These are phyloP conservation scores for Curvularia hawaiiensis DNA, from an alignment of 2,329 filamentous ascomycete species.

Conservation along the genomic window DNA sequence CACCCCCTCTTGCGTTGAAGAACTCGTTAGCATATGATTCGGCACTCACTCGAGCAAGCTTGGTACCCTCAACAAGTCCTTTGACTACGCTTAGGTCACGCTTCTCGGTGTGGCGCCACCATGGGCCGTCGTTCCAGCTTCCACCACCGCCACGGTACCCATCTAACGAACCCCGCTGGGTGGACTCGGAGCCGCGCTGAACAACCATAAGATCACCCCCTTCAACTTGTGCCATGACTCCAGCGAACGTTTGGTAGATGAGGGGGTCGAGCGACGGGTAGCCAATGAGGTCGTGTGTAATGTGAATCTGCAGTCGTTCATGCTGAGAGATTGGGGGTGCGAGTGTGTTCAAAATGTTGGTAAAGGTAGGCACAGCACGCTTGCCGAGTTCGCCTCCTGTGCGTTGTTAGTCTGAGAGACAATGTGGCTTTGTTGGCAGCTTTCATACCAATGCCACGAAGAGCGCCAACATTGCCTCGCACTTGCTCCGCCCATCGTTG, in stretches of 20 bases:
- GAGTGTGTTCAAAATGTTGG: conserved; percentile 90
- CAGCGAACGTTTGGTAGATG: conserved; percentile 87
- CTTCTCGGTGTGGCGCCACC: conserved; percentile 80
- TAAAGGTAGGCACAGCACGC: conserved; percentile 91
- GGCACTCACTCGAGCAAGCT: conserved; percentile 86
- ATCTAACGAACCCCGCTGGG: conserved; percentile 67
- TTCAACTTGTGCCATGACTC: conserved; percentile 99
- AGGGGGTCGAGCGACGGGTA: conserved; percentile 95
- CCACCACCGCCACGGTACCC: conserved; percentile 62
- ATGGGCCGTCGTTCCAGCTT: conserved; percentile 92
- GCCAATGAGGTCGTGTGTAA: conserved; percentile 91
- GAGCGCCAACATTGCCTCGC: conserved; percentile 80
- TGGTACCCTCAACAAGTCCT: conserved; percentile 84
- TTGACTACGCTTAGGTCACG: conserved; percentile 81
- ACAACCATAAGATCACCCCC: conserved; percentile 93
- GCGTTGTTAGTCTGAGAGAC: conserved; percentile 18
- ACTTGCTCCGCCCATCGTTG: conserved; percentile 96
- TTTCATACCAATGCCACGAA: conserved; percentile 72
- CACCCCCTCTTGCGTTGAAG: conserved; percentile 76
- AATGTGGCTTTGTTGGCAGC: not conserved
- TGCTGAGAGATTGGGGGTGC: conserved; percentile 96
- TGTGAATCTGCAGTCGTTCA: conserved; percentile 95
- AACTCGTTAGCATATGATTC: conserved; percentile 88
- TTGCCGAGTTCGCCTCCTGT: conserved; percentile 73
- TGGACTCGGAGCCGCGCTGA: conserved; percentile 87